These are phyloP conservation scores for Zymoseptoria passerinii DNA, from an alignment of 2,329 filamentous ascomycete genomes.

Conservation along the genomic window DNA sequence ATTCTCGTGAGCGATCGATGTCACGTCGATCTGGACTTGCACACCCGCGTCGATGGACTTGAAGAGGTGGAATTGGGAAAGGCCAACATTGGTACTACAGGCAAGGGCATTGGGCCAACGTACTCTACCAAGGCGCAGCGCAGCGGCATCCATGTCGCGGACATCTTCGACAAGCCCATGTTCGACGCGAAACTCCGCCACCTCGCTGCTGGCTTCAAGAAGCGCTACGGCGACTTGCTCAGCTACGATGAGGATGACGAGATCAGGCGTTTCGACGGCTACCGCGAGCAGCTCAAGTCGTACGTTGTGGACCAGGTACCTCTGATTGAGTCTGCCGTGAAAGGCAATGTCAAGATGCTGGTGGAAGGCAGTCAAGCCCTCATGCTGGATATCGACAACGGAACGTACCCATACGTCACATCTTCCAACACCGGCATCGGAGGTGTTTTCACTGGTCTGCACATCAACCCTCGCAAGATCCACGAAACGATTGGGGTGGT, in stretches of 20 bases:
- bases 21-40: constrained; percentile 57
- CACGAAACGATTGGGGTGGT: constrained; percentile 57
- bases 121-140: constrained; percentile 58
- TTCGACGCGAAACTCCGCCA: constrained; percentile 60
- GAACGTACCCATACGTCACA: constrained; percentile 55
- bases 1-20: constrained; percentile 57
- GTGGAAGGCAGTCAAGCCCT: constrained; percentile 62
- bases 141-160: constrained; percentile 57
- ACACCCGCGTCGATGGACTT: constrained; percentile 60
- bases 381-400: constrained; percentile 59
- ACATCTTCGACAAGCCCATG: constrained; percentile 57
- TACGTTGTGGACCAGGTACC: constrained; percentile 61
- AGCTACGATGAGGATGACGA: constrained; percentile 64
- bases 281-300: constrained; percentile 48
- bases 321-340: constrained; percentile 54
- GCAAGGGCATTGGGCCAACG: constrained; percentile 45
- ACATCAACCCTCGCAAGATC: constrained; percentile 53
- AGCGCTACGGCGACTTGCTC: constrained; percentile 59
- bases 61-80: constrained; percentile 47
- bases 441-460: constrained; percentile 56
- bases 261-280: constrained; percentile 52
- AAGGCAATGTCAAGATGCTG: constrained; percentile 51
- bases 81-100: constrained; percentile 44
- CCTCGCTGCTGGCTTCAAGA: constrained; percentile 55
- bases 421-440: constrained; percentile 53